Evolutionary conservation across 2,329 filamentous ascomycete species (phyloP), one percentile per base, ranked within the genome.

Genomic region (Domatiomyces catenatus): DNA sequence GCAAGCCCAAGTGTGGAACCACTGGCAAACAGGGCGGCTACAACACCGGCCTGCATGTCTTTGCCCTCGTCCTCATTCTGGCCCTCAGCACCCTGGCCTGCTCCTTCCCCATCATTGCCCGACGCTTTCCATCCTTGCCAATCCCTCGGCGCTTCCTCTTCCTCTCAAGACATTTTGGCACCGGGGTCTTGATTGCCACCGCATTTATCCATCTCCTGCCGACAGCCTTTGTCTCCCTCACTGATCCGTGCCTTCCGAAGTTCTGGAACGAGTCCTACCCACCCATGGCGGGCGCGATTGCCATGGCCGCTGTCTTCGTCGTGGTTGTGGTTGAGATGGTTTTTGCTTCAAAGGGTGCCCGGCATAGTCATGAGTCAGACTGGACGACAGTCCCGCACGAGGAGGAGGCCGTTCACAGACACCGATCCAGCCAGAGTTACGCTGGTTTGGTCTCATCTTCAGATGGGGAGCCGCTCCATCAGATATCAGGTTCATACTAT

Each of bases 111-210:
- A 68, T 85, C 32, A 66, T 85, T 50, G 81, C 79, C 8, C 75
- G 76, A 49, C 75, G 77, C 56, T 70, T 75, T 39, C 75, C 75
- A 39, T 72, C 73, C 47, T 72, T 79, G 50, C 74, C 71, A 48
- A 75, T 75, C 50, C 80, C 81, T 48, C 73, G 72, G 55, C 72
- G 66, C 19, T 73, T 83, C 59, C 73, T 83, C 55, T 83, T 84
- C 63, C 70, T 81, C 55, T 81, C 79, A 60, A 79, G 83, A 56
- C 83, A 87, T 67, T 84, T 86, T 57, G 84, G 86, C 61, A 92
- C 86, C 1, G 86, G 86, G 52, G 86, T 92, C 18, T 71, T 92
- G n/a, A 82, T 92, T 54, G 85, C 86, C 8, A 92, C 86, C 1
- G 85, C 86, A 50, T 92, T 92, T 61, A 84, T 90, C 22, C 85